A percentile compares a stretch with the other conserved stretches of the same genome.
Conservation (phyloP, 108 stramenopile genomes). For the Bacterosira constricta region DNA sequence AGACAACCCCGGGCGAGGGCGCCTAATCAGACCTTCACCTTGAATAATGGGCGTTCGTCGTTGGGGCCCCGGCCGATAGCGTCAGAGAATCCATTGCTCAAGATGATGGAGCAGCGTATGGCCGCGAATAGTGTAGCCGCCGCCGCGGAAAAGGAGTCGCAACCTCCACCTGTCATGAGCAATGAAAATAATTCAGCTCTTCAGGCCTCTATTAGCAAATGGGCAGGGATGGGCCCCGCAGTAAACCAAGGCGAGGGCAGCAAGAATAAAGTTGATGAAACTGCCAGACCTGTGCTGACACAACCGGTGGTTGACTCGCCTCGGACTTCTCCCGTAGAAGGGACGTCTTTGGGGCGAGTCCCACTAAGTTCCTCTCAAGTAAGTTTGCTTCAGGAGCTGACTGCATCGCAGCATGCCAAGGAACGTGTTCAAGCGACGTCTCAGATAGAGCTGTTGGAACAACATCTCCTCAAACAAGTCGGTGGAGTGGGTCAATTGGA, state of each 20-base stretch:
- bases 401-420: neutral
- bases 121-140: conserved; percentile 8
- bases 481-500: neutral
- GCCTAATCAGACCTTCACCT: conserved; percentile 6
- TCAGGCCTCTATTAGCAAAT: conserved; percentile 37
- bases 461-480: neutral
- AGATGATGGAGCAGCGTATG: conserved; percentile 47
- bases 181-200: conserved; percentile 10
- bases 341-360: neutral
- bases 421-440: neutral
- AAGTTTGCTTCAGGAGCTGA: neutral
- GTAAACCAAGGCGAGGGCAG: neutral
- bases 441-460: neutral
- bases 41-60: too few species aligned
- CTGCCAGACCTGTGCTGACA: neutral
- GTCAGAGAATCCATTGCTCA: conserved; percentile 33
- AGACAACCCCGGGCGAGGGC: neutral
- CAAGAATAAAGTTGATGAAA: neutral
- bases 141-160: neutral
- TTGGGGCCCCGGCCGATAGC: neutral
- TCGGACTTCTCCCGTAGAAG: neutral
- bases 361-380: neutral
- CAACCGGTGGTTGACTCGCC: neutral
- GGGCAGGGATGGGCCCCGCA: conserved; percentile 22
- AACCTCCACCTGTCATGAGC: neutral